These are phyloP conservation scores for Sporothrix sp. DNA, from an alignment of 2,329 filamentous ascomycete species.

Conservation along the genomic window DNA sequence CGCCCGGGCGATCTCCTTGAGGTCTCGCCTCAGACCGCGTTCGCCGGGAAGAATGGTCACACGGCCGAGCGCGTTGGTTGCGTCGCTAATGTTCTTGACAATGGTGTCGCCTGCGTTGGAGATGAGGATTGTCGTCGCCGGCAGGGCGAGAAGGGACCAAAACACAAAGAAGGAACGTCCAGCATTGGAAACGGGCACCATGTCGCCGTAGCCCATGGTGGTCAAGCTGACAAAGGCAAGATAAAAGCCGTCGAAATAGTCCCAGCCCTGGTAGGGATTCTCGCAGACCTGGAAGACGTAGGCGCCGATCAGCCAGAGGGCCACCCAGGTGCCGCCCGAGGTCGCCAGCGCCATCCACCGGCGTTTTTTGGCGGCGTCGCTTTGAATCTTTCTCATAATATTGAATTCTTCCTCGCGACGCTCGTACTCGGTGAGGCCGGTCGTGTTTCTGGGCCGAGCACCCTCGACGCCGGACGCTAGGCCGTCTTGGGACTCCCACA, in stretches of 20 bases:
- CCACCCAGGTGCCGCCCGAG: conserved; percentile 57
- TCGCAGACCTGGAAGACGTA: conserved; percentile 56
- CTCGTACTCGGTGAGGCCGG: conserved; percentile 38
- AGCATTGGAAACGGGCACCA: conserved; percentile 64
- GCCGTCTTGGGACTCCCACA: background rate
- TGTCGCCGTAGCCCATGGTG: conserved; percentile 81
- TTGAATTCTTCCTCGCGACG: conserved; percentile 62
- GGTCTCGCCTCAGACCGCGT: conserved; percentile 34
- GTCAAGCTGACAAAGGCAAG: conserved; percentile 76
- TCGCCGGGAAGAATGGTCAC: conserved; percentile 54
- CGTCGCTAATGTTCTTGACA: conserved; percentile 50
- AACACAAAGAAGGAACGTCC: conserved; percentile 87
- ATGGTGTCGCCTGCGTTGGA: conserved; percentile 78
- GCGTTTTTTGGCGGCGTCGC: conserved; percentile 51
- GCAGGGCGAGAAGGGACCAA: conserved; percentile 77
- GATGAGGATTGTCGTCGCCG: conserved; percentile 80
- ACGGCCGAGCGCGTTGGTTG: conserved; percentile 46
- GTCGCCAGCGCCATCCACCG: conserved; percentile 64
- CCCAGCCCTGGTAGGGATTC: conserved; percentile 47
- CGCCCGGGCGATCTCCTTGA: conserved; percentile 34
- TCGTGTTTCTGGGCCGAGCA: conserved; percentile 3
- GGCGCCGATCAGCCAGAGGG: conserved; percentile 75
- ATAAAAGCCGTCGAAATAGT: conserved; percentile 74
- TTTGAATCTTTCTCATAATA: conserved; percentile 73
- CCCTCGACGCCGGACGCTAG: background rate